phyloP scores from a whole-genome alignment of 768 basidiomycete genomes.

The Saitozyma podzolica region DNA sequence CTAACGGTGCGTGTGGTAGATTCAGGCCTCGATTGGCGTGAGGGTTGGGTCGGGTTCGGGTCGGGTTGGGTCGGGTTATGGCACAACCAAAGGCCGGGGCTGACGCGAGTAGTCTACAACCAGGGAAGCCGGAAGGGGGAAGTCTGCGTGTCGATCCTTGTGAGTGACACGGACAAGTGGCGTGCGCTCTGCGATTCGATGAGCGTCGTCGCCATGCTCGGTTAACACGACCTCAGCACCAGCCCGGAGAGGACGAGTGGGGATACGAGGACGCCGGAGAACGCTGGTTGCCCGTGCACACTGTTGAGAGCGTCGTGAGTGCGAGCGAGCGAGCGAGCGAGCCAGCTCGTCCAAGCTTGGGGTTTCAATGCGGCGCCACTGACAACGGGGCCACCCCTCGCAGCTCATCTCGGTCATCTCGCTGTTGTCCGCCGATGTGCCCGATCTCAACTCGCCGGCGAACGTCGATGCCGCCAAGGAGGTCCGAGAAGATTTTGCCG shows the following conservation, averaged over 20 bases:
- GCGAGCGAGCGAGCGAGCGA: neutral
- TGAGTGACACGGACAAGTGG: conserved; percentile 22
- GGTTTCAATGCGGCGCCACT: neutral
- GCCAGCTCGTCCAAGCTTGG: neutral
- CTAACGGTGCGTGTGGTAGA: conserved; percentile 50
- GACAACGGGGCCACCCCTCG: neutral
- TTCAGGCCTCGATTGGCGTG: too few relatives aligned
- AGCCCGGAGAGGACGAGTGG: conserved; percentile 91
- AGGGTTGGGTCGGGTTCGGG: too few relatives aligned
- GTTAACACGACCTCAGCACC: conserved; percentile 62
- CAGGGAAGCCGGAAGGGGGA: conserved; percentile 54
- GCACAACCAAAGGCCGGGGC: neutral
- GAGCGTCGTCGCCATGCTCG: conserved; percentile 7
- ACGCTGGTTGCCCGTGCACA: conserved; percentile 96
- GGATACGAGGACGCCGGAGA: conserved; percentile 95
- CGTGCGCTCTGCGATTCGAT: neutral
- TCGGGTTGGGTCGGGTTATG: neutral
- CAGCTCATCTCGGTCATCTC: conserved; percentile 97
- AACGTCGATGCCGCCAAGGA: conserved; percentile 86
- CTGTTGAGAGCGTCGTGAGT: conserved; percentile 89
- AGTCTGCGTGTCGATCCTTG: conserved; percentile 57
- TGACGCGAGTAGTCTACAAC: conserved; percentile 49
- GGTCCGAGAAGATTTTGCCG: conserved; percentile 39
- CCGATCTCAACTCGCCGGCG: conserved; percentile 89
- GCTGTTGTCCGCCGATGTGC: conserved; percentile 84